These are phyloP conservation scores for Elongisporangium anandrum DNA, from an alignment of 352 stramenopile species.

Conservation along the genomic window DNA sequence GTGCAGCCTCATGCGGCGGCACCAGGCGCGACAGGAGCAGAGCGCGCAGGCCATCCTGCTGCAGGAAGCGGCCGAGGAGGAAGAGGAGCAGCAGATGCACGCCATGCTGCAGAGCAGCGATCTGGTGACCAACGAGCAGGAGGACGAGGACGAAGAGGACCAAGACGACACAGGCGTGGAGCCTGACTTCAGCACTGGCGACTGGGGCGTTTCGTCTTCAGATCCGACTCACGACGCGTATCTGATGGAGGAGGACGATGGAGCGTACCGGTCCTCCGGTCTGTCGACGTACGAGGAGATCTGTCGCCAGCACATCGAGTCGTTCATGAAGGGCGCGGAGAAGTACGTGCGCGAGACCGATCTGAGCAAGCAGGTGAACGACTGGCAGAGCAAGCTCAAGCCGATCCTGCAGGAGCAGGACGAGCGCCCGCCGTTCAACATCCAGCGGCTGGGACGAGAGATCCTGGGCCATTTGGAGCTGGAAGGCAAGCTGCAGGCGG, in stretches of 20 bases:
- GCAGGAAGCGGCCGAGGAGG: conserved; percentile 61
- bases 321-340: conserved; percentile 79
- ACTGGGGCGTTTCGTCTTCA: conserved; percentile 15
- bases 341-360: conserved; percentile 72
- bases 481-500: conserved; percentile 20
- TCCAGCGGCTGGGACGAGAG: conserved; percentile 58
- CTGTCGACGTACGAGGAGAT: conserved; percentile 64
- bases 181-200: conserved; percentile 9
- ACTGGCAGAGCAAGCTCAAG: conserved; percentile 72
- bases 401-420: conserved; percentile 76
- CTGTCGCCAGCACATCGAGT: conserved; percentile 66
- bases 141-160: conserved; percentile 23
- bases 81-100: conserved; percentile 57
- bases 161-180: conserved; percentile 22
- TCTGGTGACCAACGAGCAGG: conserved; percentile 9
- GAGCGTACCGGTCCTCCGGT: conserved; percentile 9
- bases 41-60: conserved; percentile 64
- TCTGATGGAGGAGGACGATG: background rate
- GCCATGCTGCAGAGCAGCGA: conserved; percentile 30
- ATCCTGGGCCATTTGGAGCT: conserved; percentile 51
- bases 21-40: conserved; percentile 41
- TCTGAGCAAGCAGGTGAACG: conserved; percentile 62
- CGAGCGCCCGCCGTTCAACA: conserved; percentile 62
- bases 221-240: conserved; percentile 17
- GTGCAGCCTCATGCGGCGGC: conserved; percentile 45